Evolutionary conservation across 805 yeast genomes (phyloP), one percentile per base, ranked within the genome.

Genomic region (Candida rishiriensis): DNA sequence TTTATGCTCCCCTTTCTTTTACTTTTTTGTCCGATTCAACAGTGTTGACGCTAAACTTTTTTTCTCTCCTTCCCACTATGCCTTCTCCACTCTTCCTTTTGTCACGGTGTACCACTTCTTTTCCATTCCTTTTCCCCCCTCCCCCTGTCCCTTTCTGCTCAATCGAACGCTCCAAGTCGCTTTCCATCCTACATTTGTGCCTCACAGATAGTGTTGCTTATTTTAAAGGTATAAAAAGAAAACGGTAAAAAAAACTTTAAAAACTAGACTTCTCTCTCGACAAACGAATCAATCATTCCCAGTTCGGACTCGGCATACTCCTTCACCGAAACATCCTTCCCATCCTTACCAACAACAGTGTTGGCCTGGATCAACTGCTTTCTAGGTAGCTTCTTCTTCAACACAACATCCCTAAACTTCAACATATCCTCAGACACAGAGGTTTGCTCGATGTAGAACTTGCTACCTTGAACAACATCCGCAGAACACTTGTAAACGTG

Each of bases 331-430:
- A 83, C 80, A 38, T 55, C 52, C 7, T 60, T 62, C 9, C 64
- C 71, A 5, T 64, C 73, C 7, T 46, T 41, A 37, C 78, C 49
- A 21, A 66, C 53, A 21, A 21, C 26, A 9, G 95, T 84, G 65
- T 88, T 88, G 26, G 89, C 87, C 65, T 88, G 97, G 45, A 88
- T 79, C 53, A 83, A 76, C 61, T 87, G 95, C 63, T 81, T 83
- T 63, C 97, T 78, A 49, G 97, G 95, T 54, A 83, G 71, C 65
- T 87, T 85, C 61, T 85, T 83, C 37, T 69, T 66, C 48, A 88
- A 67, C 12, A 88, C 88, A 32, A 75, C 69, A 42, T 80, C 83
- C 66, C 96, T 76, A 60, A 74, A 84, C 50, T 72, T 65, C 21
- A 86, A 78, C 43, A 83, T 67, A 14, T 84, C 86, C 12, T 69